phyloP scores from a whole-genome alignment of 176 grass and related monocot species.

The Coix lacrymajobi region DNA sequence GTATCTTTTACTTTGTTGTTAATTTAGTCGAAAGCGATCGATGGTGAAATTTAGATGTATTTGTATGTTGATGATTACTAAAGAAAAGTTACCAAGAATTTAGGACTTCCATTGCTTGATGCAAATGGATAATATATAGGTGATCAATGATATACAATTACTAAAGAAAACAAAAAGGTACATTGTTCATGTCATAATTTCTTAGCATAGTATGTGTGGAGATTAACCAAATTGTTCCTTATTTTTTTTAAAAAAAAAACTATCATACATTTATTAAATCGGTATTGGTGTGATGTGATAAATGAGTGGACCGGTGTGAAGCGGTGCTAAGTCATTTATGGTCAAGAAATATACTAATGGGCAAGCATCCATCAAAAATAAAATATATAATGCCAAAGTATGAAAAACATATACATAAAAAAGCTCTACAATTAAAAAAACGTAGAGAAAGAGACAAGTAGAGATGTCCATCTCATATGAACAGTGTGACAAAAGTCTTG shows the following conservation, averaged over 20 bases:
- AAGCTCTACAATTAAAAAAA: not conserved
- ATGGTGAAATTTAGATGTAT: not conserved
- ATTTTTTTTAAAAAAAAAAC: too few species aligned
- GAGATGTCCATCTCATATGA: constrained; percentile 10
- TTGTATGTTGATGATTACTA: not conserved
- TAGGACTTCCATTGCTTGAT: not conserved
- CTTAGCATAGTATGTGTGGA: not conserved
- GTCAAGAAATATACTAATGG: not conserved
- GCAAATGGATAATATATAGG: not conserved
- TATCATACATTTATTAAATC: not conserved
- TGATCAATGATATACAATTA: not conserved
- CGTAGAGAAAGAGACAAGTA: not conserved
- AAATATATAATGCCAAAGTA: not conserved
- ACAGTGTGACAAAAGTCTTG: constrained; percentile 19
- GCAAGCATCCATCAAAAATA: not conserved
- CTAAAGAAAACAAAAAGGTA: not conserved
- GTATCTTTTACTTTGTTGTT: not conserved
- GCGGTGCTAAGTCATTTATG: not conserved
- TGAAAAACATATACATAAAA: not conserved
- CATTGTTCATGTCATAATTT: not conserved
- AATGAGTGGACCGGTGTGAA: not conserved
- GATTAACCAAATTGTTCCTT: not conserved
- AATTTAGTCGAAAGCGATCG: not conserved
- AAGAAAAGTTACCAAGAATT: not conserved
- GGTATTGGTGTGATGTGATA: not conserved